These are phyloP conservation scores for Trypanosoma brucei DNA, from an alignment of 208 protist genomes.

Conservation along the genomic window DNA sequence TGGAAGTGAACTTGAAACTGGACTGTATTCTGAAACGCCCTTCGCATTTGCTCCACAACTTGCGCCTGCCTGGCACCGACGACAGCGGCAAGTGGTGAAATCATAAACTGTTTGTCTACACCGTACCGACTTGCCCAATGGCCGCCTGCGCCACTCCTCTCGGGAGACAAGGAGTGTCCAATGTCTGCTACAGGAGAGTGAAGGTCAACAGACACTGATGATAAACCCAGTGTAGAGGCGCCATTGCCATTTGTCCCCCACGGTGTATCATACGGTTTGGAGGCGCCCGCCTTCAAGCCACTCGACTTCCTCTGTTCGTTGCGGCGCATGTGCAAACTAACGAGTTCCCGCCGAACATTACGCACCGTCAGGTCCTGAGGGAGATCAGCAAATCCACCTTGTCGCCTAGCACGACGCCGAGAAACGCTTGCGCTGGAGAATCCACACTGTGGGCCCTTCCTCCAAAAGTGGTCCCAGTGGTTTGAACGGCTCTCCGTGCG, in stretches of 20 bases:
- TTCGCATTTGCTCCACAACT: conserved; percentile 13
- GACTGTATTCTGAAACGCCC: conserved; percentile 16
- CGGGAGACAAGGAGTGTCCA: too few relatives aligned
- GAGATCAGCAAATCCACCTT: background rate
- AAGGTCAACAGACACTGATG: too few relatives aligned
- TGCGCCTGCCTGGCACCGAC: conserved; percentile 15
- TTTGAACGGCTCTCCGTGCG: too few relatives aligned
- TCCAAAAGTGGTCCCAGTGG: too few relatives aligned
- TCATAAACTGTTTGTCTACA: background rate
- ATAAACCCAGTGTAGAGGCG: too few relatives aligned
- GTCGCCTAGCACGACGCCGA: too few relatives aligned
- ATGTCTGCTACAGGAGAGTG: too few relatives aligned
- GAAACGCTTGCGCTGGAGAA: too few relatives aligned
- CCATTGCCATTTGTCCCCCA: background rate
- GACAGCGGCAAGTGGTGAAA: conserved; percentile 3
- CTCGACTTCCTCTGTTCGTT: background rate
- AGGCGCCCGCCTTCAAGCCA: background rate
- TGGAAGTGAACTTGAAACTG: conserved; percentile 18
- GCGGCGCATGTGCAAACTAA: conserved; percentile 12
- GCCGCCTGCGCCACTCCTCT: too few relatives aligned
- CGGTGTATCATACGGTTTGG: background rate
- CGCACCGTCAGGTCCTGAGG: conserved; percentile 14
- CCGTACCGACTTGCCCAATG: too few relatives aligned
- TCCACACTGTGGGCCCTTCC: too few relatives aligned
- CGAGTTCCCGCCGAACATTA: conserved; percentile 17